Evolutionary conservation across 768 basidiomycete species (phyloP), one percentile per base, ranked within the genome.

Genomic region (Pleurotus cornucopiae): DNA sequence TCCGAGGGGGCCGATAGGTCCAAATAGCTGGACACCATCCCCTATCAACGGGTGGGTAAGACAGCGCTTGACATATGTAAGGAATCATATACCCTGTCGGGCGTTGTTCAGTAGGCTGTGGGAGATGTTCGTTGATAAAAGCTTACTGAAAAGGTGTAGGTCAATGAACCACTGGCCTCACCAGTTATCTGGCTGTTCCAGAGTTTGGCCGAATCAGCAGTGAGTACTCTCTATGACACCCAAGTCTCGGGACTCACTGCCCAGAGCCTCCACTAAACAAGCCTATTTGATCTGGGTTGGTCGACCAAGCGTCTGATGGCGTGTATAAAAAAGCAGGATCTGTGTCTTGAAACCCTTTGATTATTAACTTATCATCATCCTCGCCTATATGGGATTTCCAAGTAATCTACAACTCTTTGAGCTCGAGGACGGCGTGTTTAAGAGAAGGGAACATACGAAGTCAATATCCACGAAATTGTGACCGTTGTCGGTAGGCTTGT

Each of bases 11-110:
- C 73, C 69, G 0, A 74, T 68, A 7, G 78, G 68, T 14, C 79
- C 76, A 49, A 74, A 80, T 6, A 81, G 48, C 0, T 73, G 74
- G n/a, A 81, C 70, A 11, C 71, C 75, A 57, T 75, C 74, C 43
- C 77, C 80, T 75, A 55, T 23, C 6, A 18, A 40, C 14, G 21
- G 23, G 40, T 3, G 18, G 3, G 20, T 30, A 11, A 60, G 59
- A 63, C 51, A 63, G 23, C 41, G 48, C 25, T n/a, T 25, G 14
- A 46, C 11, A 40, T 7, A 37, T 18, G 30, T 23, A 37, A 23
- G 39, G 39, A 18, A 12, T 9, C 6, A 9, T 39, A 56, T 59
- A 61, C 64, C 62, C 66, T 66, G 16, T 37, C 7, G 37, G 21
- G 11, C 2, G 2, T 11, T 11, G 21, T 46, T 45, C 26, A n/a